Base-by-base conservation (phyloP, 2,329 filamentous ascomycete genomes). In the Talaromyces sp. region DNA sequence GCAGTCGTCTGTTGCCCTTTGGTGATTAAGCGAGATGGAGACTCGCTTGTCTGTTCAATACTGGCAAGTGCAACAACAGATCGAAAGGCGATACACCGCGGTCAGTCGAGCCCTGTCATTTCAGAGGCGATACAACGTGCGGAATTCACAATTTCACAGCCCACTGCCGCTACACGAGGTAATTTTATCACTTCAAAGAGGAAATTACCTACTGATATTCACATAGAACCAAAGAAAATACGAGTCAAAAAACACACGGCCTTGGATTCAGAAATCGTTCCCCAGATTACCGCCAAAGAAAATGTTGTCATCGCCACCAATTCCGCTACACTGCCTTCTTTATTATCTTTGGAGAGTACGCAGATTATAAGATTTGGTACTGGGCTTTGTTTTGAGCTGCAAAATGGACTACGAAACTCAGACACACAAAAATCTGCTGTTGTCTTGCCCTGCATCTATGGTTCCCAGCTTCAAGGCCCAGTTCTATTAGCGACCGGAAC, bases 31-130 rank as follows among this genome's bases (percentile, higher is more conserved):
- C 61, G 52, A 16, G 39, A 63, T 14, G 52, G 19, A 8, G 61
- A 63, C 52, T 63, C 52, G n/a, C 41, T 63, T 3, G 19, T 63
- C 52, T 63, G 61, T 50, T 63, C 61, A 41, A 58, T 63, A 50
- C 41, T 63, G 31, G n/a, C 61, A 50, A 41, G 19, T 50, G 39
- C 61, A 58, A 63, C 61, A 10, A 63, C 61, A 5, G 61, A 63
- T 31, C 52, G 52, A 58, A 27, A 48, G 2, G 33, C 33, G n/a
- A 58, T 48, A 35, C 4, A 11, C 41, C 11, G n/a, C 11, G 8
- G 24, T 7, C 22, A 50, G 47, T 4, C 24, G 22, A 27, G 47
- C 47, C 22, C 24, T 31, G 47, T 24, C 7, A 50, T 50, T 50
- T 24, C 24, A 50, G 47, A 48, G 13, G 47, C 47, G 22, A 48